Percentiles rank a stretch among this genome's conserved stretches.
phyloP scores from a whole-genome alignment of 305 asterid genomes.

The Lippia alba region DNA sequence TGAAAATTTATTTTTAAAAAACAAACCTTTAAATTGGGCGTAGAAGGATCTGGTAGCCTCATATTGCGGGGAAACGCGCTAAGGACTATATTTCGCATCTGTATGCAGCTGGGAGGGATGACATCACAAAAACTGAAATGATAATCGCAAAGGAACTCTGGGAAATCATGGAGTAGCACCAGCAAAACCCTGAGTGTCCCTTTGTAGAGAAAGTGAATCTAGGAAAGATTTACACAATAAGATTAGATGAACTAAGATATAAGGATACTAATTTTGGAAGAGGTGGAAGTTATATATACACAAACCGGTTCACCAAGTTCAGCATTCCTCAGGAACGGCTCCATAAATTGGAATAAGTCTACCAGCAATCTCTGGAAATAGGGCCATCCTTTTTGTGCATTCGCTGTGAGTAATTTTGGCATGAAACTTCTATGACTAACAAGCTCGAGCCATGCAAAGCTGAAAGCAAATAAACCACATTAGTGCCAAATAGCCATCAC shows the following conservation, averaged over 20 bases:
- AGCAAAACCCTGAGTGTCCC: constrained; percentile 94
- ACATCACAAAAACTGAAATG: constrained; percentile 99
- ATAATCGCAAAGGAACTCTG: constrained; percentile 97
- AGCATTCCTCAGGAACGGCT: constrained; percentile 94
- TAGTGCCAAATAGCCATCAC: constrained; percentile 34
- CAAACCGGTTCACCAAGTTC: constrained; percentile 93
- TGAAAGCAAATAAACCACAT: constrained; percentile 52
- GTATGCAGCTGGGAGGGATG: constrained; percentile 97
- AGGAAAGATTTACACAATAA: constrained; percentile 21
- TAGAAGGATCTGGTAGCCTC: constrained; percentile 98
- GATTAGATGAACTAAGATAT: constrained; percentile 7
- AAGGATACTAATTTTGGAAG: constrained; percentile 17
- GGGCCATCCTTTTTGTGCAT: constrained; percentile 97
- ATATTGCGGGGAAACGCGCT: constrained; percentile 99
- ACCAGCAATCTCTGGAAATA: constrained; percentile 86
- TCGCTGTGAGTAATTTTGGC: constrained; percentile 93
- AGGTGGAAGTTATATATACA: constrained; percentile 21
- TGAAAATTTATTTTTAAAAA: not conserved
- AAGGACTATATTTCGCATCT: constrained; percentile 92
- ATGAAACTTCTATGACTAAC: constrained; percentile 96
- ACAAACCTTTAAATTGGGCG: constrained; percentile 88
- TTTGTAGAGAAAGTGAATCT: constrained; percentile 90
- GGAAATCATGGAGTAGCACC: constrained; percentile 98
- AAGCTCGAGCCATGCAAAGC: constrained; percentile 98
- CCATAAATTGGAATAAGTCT: constrained; percentile 95